Evolutionary conservation across 78 protist species (phyloP), one percentile per base, ranked within the genome.

Genomic region (Pigoraptor vietnamica): DNA sequence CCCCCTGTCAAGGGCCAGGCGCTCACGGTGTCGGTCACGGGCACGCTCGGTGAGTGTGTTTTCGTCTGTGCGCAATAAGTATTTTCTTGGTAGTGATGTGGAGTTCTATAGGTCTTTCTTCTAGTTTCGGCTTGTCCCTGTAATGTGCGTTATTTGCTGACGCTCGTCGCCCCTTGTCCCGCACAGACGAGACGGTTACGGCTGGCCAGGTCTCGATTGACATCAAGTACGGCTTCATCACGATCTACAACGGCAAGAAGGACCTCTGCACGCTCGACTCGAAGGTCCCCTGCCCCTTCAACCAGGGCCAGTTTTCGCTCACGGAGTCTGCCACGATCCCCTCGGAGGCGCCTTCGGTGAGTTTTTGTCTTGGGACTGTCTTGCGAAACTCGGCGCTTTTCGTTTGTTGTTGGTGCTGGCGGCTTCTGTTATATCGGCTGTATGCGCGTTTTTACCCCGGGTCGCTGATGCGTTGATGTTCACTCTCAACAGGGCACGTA

Each of bases 1-100:
- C 83, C 93, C 14, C 93, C 93, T 9, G 86, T 40, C 87, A 87
- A 84, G 55, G 93, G 93, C 34, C 10, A 84, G 82, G 35, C 39
- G 23, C 38, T 87, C 81, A 88, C 91, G 23, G 86, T 92, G 21
- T 0, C 91, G 19, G 79, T 35, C 91, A 2, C 39, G 39, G 93
- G 93, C 55, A 88, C 1, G 39, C 55, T 92, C 40, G 84, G 32
- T 25, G 14, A 25, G 84, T 48, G 67, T 48, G 6, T 48, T 48
- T 48, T 48, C 67, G 67, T 48, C 67, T 48, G 67, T 48, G 14
- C 6, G 14, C 6, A 48, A 48, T 14, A 6, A 14, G 14, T n/a
- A n/a, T n/a, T n/a, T n/a, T n/a, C n/a, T n/a, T n/a, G n/a, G n/a
- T n/a, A n/a, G n/a, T n/a, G n/a, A n/a, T n/a, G n/a, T n/a, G n/a